phyloP scores from a whole-genome alignment of 2,329 filamentous ascomycete species.

The Exutisphaerella laricina region DNA sequence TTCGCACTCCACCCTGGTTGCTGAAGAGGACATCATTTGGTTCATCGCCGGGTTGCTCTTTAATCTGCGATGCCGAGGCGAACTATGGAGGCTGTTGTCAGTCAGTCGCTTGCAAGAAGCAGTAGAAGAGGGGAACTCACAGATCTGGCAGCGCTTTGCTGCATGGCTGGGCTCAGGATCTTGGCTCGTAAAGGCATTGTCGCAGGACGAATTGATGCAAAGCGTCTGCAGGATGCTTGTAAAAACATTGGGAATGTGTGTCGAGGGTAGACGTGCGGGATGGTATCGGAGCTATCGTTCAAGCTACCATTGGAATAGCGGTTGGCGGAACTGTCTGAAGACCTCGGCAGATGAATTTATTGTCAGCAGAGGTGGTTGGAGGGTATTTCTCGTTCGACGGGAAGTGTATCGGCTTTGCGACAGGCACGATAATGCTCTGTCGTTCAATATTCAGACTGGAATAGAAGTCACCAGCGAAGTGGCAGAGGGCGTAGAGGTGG shows the following conservation, averaged over 20 bases:
- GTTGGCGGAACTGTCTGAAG: slow-evolving; percentile 1
- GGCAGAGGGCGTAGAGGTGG: too few relatives aligned
- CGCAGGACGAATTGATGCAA: slow-evolving; percentile 36
- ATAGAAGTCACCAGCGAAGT: too few relatives aligned
- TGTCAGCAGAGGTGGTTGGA: background rate
- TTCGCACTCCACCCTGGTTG: slow-evolving; percentile 81
- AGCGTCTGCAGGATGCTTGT: slow-evolving; percentile 36
- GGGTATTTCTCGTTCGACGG: too few relatives aligned
- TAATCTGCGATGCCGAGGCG: slow-evolving; percentile 33
- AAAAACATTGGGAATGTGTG: slow-evolving; percentile 40
- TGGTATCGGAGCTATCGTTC: slow-evolving; percentile 10
- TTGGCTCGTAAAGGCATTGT: slow-evolving; percentile 76
- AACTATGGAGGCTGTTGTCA: slow-evolving; percentile 30
- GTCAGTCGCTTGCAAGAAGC: slow-evolving; percentile 23
- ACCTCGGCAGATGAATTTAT: slow-evolving; percentile 3
- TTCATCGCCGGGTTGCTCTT: slow-evolving; percentile 63
- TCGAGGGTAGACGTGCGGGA: background rate
- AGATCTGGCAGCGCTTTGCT: slow-evolving; percentile 17
- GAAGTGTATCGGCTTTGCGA: too few relatives aligned
- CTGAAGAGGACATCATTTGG: slow-evolving; percentile 89
- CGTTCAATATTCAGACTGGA: too few relatives aligned
- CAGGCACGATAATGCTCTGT: too few relatives aligned
- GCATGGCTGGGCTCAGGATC: slow-evolving; percentile 19
- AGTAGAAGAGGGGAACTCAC: slow-evolving; percentile 11
- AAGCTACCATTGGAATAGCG: slow-evolving; percentile 11